These are phyloP conservation scores for Amaranthus palmeri DNA, from an alignment of 148 eudicot genomes.

Conservation along the genomic window DNA sequence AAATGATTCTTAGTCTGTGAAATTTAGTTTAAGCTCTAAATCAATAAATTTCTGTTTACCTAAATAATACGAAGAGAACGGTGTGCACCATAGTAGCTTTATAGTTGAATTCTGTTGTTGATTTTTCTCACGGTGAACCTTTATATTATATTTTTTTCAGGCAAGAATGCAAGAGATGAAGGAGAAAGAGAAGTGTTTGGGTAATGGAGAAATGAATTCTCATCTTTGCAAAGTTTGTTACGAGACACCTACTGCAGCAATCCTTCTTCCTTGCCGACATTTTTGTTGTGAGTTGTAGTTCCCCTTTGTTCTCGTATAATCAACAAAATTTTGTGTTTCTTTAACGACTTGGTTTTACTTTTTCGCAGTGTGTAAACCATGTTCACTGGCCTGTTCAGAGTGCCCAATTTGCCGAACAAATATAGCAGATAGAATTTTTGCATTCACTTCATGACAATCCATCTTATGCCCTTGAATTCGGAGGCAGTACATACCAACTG, in stretches of 20 bases:
- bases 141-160: conserved; percentile 29
- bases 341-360: conserved; percentile 10
- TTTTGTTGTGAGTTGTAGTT: conserved; percentile 60
- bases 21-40: no score
- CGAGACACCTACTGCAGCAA: conserved; percentile 67
- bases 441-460: conserved; percentile 51
- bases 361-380: conserved; percentile 87
- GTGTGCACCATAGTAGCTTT: no score
- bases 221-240: conserved; percentile 97
- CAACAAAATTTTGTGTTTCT: background rate
- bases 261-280: conserved; percentile 95
- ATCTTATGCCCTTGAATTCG: conserved; percentile 19
- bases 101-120: background rate
- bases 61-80: no score
- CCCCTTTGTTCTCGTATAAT: background rate
- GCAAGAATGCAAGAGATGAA: conserved; percentile 99
- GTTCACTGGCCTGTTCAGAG: conserved; percentile 75
- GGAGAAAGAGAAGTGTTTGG: conserved; percentile 67
- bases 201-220: conserved; percentile 70
- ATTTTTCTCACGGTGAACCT: background rate
- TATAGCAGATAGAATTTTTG: conserved; percentile 77
- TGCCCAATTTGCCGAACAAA: conserved; percentile 84
- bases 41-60: no score
- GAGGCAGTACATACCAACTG: conserved; percentile 25
- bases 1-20: no score